phyloP scores from a whole-genome alignment of 768 basidiomycete genomes.

The Fibroporia radiculosa region DNA sequence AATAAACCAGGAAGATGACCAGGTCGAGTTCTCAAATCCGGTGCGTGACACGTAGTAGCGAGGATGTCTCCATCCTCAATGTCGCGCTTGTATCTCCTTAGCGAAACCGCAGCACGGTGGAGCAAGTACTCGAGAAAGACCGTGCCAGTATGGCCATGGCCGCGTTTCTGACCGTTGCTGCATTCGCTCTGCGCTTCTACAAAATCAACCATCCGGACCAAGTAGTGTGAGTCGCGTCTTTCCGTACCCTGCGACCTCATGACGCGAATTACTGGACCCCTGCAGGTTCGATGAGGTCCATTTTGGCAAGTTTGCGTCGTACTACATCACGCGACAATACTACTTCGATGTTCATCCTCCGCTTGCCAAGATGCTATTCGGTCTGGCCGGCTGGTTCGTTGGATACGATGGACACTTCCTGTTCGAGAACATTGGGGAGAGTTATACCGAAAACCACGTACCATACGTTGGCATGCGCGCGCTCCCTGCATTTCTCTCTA shows the following conservation, averaged over 20 bases:
- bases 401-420: slow-evolving; percentile 92
- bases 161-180: slow-evolving; percentile 57
- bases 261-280: not conserved
- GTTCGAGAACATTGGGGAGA: slow-evolving; percentile 95
- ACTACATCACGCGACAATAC: slow-evolving; percentile 89
- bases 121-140: slow-evolving; percentile 54
- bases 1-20: slow-evolving; percentile 11
- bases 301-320: slow-evolving; percentile 95
- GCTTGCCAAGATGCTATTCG: slow-evolving; percentile 91
- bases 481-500: slow-evolving; percentile 85
- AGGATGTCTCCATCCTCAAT: too few relatives aligned
- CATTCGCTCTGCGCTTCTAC: slow-evolving; percentile 84
- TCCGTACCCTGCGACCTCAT: not conserved
- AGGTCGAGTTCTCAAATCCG: slow-evolving; percentile 11
- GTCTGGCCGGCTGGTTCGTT: slow-evolving; percentile 90
- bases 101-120: slow-evolving; percentile 53
- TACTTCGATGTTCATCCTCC: slow-evolving; percentile 99
- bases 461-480: slow-evolving; percentile 93
- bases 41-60: slow-evolving; percentile 19
- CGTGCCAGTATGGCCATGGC: slow-evolving; percentile 59
- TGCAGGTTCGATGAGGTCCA: slow-evolving; percentile 94
- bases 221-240: slow-evolving; percentile 64
- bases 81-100: too few relatives aligned
- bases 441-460: slow-evolving; percentile 77
- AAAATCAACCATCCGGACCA: slow-evolving; percentile 93